A percentile compares a stretch with the other conserved stretches of the same genome.
These are phyloP conservation scores for Iodosphaeria phyllophila DNA, from an alignment of 2,329 filamentous ascomycete genomes.

Conservation along the genomic window DNA sequence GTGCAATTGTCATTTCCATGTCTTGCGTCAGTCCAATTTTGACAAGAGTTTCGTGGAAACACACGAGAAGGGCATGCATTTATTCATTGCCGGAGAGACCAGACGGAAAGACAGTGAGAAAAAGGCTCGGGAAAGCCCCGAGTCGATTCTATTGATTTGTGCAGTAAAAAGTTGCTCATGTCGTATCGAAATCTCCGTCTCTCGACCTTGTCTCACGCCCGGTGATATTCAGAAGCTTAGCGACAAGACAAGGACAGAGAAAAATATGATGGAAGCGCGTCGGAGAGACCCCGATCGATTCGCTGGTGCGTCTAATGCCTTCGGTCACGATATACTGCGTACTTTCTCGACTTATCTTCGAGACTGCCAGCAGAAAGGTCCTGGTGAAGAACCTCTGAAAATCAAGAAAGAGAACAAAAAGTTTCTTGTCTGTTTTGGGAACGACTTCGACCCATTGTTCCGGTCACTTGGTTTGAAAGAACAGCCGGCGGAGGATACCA, in stretches of 20 bases:
- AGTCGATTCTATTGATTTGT: slow-evolving; percentile 11
- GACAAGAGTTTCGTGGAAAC: slow-evolving; percentile 2
- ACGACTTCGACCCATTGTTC: slow-evolving; percentile 28
- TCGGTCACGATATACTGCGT: slow-evolving; percentile 19
- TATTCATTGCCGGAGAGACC: slow-evolving; percentile 8
- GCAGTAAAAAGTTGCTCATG: slow-evolving; percentile 13
- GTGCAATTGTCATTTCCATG: slow-evolving; percentile 12
- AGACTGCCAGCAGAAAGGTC: slow-evolving; percentile 23
- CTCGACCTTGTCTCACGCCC: slow-evolving; percentile 22
- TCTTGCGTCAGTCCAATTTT: slow-evolving; percentile 6
- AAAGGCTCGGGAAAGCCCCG: slow-evolving; percentile 5
- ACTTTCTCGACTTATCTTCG: slow-evolving; percentile 32
- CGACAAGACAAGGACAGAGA: slow-evolving; percentile 24
- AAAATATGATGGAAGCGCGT: slow-evolving; percentile 19
- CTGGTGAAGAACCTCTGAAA: slow-evolving; percentile 16
- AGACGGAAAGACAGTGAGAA: slow-evolving; percentile 1
- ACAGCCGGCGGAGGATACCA: slow-evolving; percentile 13
- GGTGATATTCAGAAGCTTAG: slow-evolving; percentile 23
- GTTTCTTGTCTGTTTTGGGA: slow-evolving; percentile 33
- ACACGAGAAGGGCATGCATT: slow-evolving; percentile 9
- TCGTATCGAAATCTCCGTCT: slow-evolving; percentile 25
- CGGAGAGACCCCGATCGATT: slow-evolving; percentile 29
- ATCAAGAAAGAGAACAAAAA: slow-evolving; percentile 39
- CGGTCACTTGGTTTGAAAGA: slow-evolving; percentile 28
- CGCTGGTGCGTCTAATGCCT: slow-evolving; percentile 20